These are phyloP conservation scores for Pestalotiopsis sp. DNA, from an alignment of 2,329 filamentous ascomycete species.

Conservation along the genomic window DNA sequence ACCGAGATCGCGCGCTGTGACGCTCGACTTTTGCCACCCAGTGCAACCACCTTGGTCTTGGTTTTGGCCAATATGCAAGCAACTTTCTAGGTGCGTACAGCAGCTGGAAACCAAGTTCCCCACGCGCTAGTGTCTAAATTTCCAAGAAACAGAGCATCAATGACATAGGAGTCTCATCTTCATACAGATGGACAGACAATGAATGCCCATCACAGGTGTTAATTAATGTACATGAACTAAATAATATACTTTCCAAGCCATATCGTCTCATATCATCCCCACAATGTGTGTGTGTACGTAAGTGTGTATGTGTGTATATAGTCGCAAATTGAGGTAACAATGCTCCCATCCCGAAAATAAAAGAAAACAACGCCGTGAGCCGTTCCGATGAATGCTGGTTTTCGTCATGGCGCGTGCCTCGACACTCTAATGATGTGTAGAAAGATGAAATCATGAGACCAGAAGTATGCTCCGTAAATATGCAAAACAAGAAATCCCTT, in stretches of 20 bases:
- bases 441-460: neutral
- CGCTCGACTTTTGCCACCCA: neutral
- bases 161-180: neutral
- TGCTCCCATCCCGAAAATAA: neutral
- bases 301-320: neutral
- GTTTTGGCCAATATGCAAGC: neutral
- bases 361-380: neutral
- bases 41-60: neutral
- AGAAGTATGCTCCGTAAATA: neutral
- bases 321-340: neutral
- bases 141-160: neutral
- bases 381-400: neutral
- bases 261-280: neutral
- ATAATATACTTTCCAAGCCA: neutral
- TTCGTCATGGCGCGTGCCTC: constrained; percentile 10
- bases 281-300: neutral
- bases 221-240: neutral
- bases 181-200: neutral
- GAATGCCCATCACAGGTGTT: neutral
- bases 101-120: neutral
- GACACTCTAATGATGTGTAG: neutral
- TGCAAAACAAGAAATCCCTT: neutral
- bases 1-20: neutral
- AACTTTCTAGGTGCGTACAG: neutral
- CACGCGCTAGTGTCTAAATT: neutral